Conservation (phyloP, 768 basidiomycete species). For the Hypholoma fasciculare region DNA sequence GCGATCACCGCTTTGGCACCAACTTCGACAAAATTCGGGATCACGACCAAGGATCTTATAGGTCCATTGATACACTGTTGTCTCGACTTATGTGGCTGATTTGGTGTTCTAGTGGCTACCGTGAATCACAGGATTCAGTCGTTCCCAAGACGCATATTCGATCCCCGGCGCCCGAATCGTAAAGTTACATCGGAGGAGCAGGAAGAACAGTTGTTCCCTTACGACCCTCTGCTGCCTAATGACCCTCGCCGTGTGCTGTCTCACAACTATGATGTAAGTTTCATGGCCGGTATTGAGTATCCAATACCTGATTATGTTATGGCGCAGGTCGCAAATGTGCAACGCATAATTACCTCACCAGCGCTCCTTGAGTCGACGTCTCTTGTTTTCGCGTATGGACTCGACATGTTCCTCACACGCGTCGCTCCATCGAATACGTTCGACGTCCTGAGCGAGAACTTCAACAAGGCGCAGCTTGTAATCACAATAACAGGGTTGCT, state of each 20-base stretch:
- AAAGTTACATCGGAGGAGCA: conserved; percentile 77
- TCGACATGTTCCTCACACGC: conserved; percentile 88
- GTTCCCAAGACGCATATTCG: conserved; percentile 69
- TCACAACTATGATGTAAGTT: conserved; percentile 44
- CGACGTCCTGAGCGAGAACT: conserved; percentile 87
- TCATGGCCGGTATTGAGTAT: neutral
- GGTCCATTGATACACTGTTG: conserved; percentile 44
- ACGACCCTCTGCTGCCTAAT: conserved; percentile 76
- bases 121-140: conserved; percentile 71
- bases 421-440: conserved; percentile 88
- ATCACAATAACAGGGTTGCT: conserved; percentile 74
- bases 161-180: conserved; percentile 79
- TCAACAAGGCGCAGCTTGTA: conserved; percentile 91
- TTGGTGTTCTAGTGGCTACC: conserved; percentile 62
- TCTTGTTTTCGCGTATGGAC: conserved; percentile 80
- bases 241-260: conserved; percentile 61
- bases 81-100: neutral
- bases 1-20: conserved; percentile 69
- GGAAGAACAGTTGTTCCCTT: conserved; percentile 85
- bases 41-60: conserved; percentile 83
- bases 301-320: neutral
- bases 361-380: conserved; percentile 92
- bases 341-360: conserved; percentile 73
- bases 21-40: conserved; percentile 87
- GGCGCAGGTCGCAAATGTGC: conserved; percentile 67